These are phyloP conservation scores for Auricularia cornea DNA, from an alignment of 768 basidiomycete genomes.

Conservation along the genomic window DNA sequence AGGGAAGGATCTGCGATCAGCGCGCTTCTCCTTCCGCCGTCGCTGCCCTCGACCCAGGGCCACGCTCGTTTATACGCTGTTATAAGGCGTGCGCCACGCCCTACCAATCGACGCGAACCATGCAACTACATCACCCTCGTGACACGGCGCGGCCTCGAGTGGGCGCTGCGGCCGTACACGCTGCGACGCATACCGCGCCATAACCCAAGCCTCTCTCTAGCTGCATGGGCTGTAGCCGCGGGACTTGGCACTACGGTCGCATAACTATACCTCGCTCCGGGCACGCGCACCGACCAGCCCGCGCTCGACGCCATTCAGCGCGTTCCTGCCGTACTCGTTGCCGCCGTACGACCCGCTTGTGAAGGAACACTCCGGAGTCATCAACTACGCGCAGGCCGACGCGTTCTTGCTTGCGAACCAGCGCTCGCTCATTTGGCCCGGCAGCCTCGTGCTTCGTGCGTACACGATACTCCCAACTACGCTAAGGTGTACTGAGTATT, in stretches of 20 bases:
- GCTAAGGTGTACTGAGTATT: too few relatives aligned
- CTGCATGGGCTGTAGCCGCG: background rate
- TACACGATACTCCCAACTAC: background rate
- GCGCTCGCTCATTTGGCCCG: background rate
- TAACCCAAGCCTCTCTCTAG: background rate
- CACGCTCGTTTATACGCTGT: too few relatives aligned
- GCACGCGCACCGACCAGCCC: background rate
- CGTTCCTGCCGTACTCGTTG: background rate
- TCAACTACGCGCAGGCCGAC: background rate
- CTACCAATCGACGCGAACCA: too few relatives aligned
- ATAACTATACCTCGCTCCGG: background rate
- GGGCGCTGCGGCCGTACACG: background rate
- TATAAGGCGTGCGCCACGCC: too few relatives aligned
- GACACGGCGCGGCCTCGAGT: background rate
- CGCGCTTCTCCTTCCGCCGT: too few relatives aligned
- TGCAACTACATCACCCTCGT: background rate
- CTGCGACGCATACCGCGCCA: background rate
- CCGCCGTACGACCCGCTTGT: background rate
- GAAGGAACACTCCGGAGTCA: background rate
- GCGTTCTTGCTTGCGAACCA: background rate
- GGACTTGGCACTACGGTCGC: background rate
- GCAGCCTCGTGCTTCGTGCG: background rate
- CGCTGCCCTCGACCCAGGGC: too few relatives aligned
- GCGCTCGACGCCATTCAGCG: background rate
- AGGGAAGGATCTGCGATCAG: too few relatives aligned